Evolutionary conservation across 2,329 filamentous ascomycete species (phyloP).

Genomic region (Dothiorella sarmentorum): DNA sequence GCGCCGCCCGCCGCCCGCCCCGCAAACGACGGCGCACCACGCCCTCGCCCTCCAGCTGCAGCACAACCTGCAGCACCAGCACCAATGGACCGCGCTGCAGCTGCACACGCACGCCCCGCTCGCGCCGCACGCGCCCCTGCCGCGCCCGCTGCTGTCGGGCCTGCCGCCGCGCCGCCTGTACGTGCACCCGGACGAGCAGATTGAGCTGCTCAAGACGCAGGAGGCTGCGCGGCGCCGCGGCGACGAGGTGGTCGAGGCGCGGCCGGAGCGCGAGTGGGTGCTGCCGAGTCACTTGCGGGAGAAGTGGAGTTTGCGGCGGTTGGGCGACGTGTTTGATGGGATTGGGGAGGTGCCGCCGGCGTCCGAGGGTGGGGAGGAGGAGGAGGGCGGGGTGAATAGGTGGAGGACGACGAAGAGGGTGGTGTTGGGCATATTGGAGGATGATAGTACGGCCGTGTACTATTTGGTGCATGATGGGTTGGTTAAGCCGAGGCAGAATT

Average conservation of each 20-base stretch:
- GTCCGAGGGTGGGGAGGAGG: constrained; percentile 24
- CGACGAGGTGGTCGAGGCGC: not conserved
- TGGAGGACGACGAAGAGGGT: constrained; percentile 61
- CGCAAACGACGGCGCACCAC: constrained; percentile 28
- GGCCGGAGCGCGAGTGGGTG: constrained; percentile 67
- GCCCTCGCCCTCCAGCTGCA: constrained; percentile 60
- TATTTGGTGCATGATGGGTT: constrained; percentile 84
- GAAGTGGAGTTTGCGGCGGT: constrained; percentile 64
- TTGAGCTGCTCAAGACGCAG: constrained; percentile 64
- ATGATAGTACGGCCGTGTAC: constrained; percentile 80
- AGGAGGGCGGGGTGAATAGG: constrained; percentile 39
- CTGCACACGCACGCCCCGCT: constrained; percentile 49
- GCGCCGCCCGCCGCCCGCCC: constrained; percentile 23
- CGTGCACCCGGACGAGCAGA: constrained; percentile 78
- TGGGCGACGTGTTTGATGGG: constrained; percentile 67
- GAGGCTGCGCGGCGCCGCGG: constrained; percentile 45
- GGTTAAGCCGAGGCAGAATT: constrained; percentile 82
- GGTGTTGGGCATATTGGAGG: constrained; percentile 70
- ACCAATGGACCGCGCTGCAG: constrained; percentile 66
- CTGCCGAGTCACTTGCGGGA: constrained; percentile 70
- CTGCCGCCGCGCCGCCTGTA: constrained; percentile 71
- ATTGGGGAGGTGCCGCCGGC: constrained; percentile 42
- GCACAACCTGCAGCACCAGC: constrained; percentile 71
- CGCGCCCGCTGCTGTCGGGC: constrained; percentile 66
- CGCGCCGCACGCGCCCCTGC: constrained; percentile 39